Percentiles rank a stretch among this genome's conserved stretches.
Conservation (phyloP, 176 grass and related monocot species). For the Oryza punctata region DNA sequence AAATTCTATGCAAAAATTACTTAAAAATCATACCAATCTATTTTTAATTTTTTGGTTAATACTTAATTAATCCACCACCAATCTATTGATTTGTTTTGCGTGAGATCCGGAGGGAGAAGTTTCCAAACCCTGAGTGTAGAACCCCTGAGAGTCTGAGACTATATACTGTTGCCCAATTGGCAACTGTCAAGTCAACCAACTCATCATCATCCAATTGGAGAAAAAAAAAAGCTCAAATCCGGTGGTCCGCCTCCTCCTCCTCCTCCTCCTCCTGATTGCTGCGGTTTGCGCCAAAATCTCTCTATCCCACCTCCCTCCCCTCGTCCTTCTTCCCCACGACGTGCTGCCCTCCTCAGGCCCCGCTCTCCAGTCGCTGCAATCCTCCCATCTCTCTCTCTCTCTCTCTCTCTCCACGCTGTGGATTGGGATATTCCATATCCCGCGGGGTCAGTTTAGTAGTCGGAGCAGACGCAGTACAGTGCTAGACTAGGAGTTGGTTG, state of each 20-base stretch:
- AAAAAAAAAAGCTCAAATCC: neutral
- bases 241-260: neutral
- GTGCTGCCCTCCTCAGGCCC: no score
- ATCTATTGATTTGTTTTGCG: no score
- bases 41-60: no score
- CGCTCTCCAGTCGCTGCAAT: neutral
- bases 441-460: neutral
- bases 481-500: neutral
- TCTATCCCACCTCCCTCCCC: neutral
- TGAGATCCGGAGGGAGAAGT: no score
- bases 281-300: neutral
- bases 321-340: neutral
- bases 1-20: no score
- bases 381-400: neutral
- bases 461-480: neutral
- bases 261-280: neutral
- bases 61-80: no score
- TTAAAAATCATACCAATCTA: no score
- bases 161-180: neutral
- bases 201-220: neutral
- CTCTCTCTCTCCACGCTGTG: neutral
- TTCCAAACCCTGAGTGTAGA: no score
- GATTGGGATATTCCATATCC: constrained; percentile 40
- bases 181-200: neutral
- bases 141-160: no score